Base-by-base conservation (phyloP, 352 stramenopile genomes). In the Pythium insidiosum region DNA sequence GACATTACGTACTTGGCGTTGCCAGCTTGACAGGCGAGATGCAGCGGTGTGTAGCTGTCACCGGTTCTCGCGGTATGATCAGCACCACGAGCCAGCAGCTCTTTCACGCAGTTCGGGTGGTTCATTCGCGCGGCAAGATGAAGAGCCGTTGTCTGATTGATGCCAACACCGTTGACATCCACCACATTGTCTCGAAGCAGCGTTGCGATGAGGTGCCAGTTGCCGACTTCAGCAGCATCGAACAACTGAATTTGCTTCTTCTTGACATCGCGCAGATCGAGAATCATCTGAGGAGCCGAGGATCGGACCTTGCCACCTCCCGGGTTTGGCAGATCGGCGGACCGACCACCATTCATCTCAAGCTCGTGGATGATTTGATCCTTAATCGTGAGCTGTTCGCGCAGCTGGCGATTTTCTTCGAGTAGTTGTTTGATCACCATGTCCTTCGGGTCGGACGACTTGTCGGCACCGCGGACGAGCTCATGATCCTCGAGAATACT, bases 221-320 rank as follows among this genome's bases (percentile, higher is more conserved):
- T 90, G 55, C 80, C 80, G 26, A 90, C 69, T 67, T 93, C 80
- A 0, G 78, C 80, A 0, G 80, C 80, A 50, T 93, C 80, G 35
- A 90, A 93, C 15, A 93, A 60, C 53, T 93, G 80, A 44, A 93
- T 88, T 45, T 93, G 80, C 64, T 93, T 93, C 62, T 93, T 88
- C 59, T 88, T 88, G 5, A 93, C 71, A 35, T 93, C 77, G 45
- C 80, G 63, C 46, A 93, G 38, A 43, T 93, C 80, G 37, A 93
- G 49, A 45, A 88, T 93, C 68, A 87, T 81, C 53, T 88, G 73
- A 5, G 78, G 80, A 12, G 76, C 78, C 3, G 72, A 71, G 1
- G 72, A 61, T 10, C 73, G 58, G 11, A 70, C 36, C 50, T 84
- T 84, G 3, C 30, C 48, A 21, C 6, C 37, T 30, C 5, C 51